phyloP scores from a whole-genome alignment of 2,329 filamentous ascomycete genomes.

The Neonectria magnoliae region DNA sequence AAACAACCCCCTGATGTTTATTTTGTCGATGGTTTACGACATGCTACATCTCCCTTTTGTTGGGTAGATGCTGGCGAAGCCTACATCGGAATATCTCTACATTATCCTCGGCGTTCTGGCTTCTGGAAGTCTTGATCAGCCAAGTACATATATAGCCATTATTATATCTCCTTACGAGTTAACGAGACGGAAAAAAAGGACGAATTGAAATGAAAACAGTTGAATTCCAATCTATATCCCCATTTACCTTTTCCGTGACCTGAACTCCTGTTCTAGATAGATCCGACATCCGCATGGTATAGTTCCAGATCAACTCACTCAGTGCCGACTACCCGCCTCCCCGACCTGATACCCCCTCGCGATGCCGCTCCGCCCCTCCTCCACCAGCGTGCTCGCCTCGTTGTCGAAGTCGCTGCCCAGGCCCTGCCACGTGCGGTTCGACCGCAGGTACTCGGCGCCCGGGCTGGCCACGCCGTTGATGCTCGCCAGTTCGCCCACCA shows the following conservation, averaged over 20 bases:
- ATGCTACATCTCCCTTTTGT: background rate
- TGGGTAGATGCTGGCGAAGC: background rate
- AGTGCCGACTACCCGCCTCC: conserved; percentile 51
- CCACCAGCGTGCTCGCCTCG: conserved; percentile 73
- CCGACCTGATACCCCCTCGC: conserved; percentile 89
- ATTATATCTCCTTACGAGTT: background rate
- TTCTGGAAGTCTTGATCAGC: background rate
- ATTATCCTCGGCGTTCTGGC: background rate
- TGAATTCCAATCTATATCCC: background rate
- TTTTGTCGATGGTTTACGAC: background rate
- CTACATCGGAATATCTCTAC: background rate
- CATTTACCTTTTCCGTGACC: background rate
- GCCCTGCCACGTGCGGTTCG: conserved; percentile 89
- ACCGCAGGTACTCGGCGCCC: conserved; percentile 86
- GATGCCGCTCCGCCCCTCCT: conserved; percentile 87
- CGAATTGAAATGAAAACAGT: background rate
- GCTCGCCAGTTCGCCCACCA: conserved; percentile 74
- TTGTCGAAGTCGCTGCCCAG: conserved; percentile 84
- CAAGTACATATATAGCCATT: background rate
- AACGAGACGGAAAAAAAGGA: background rate
- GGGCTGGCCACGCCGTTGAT: conserved; percentile 91
- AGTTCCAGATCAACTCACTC: too few species aligned
- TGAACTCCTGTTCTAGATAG: background rate
- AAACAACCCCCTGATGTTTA: conserved; percentile 9
- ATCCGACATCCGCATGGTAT: background rate